These are phyloP conservation scores for Tetrahymena thermophila DNA, from an alignment of 73 alveolate species.

Conservation along the genomic window DNA sequence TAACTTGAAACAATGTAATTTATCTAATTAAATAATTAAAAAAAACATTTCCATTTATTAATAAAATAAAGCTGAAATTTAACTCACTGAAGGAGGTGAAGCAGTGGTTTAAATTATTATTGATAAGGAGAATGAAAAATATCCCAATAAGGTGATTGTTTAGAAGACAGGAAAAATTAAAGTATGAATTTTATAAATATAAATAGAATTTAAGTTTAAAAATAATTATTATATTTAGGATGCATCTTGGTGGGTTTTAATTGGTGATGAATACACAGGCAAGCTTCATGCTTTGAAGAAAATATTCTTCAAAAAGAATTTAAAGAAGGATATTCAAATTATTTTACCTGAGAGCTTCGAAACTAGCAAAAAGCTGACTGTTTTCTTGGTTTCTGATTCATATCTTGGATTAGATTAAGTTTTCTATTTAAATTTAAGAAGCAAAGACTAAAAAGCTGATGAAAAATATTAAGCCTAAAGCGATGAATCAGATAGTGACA, in stretches of 20 bases:
- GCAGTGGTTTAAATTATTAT: background rate
- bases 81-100: background rate
- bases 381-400: conserved; percentile 24
- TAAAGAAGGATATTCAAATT: background rate
- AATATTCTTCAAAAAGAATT: background rate
- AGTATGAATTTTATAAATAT: background rate
- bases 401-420: conserved; percentile 25
- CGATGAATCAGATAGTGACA: background rate
- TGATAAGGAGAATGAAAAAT: background rate
- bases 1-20: background rate
- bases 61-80: background rate
- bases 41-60: background rate
- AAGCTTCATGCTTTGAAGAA: conserved; percentile 9
- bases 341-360: background rate
- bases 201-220: background rate
- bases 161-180: background rate
- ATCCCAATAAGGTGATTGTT: background rate
- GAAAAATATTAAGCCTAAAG: background rate
- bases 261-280: conserved; percentile 13
- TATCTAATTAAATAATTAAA: background rate
- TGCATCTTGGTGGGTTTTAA: conserved; percentile 38
- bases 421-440: background rate
- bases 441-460: background rate
- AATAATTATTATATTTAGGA: background rate
- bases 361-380: background rate